These are phyloP conservation scores for Obba rivulosa DNA, from an alignment of 768 basidiomycete species.

Conservation along the genomic window DNA sequence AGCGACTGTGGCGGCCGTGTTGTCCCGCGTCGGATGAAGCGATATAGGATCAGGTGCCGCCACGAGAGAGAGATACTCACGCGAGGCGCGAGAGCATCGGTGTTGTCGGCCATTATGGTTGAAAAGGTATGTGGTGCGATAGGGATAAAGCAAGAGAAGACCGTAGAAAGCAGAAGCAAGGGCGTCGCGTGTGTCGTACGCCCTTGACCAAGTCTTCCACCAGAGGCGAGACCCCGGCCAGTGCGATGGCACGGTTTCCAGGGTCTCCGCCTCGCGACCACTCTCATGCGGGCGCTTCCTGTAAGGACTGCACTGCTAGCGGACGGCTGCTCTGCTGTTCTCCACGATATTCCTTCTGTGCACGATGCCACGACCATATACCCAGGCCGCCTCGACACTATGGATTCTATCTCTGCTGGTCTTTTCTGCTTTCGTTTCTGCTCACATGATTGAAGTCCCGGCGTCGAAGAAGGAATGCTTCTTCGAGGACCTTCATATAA, in stretches of 20 bases:
- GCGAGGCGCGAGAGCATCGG: constrained; percentile 65
- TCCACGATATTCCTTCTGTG: constrained; percentile 1
- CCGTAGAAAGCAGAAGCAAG: constrained; percentile 6
- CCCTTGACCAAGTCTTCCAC: too few relatives aligned
- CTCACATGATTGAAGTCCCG: constrained; percentile 69
- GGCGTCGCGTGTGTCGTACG: not conserved
- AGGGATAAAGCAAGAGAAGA: constrained; percentile 3
- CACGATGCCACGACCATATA: constrained; percentile 34
- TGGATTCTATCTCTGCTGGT: constrained; percentile 34
- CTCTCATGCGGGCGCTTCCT: not conserved
- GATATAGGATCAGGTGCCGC: too few relatives aligned
- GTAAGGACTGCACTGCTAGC: not conserved
- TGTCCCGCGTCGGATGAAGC: too few relatives aligned
- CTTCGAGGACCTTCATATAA: constrained; percentile 88
- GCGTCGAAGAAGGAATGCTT: constrained; percentile 90
- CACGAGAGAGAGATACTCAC: constrained; percentile 36
- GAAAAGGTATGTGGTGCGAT: constrained; percentile 4
- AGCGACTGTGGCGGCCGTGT: constrained; percentile 5
- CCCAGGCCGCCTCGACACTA: constrained; percentile 34
- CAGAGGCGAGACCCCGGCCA: too few relatives aligned
- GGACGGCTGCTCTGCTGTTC: not conserved
- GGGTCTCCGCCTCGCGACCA: constrained; percentile 3
- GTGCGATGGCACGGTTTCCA: not conserved
- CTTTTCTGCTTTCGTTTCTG: constrained; percentile 34
- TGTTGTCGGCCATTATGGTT: constrained; percentile 19